Evolutionary conservation across 192 early-diverging fungal genomes (phyloP), one percentile per base, ranked within the genome.

Genomic region (Coemansia pectinata): DNA sequence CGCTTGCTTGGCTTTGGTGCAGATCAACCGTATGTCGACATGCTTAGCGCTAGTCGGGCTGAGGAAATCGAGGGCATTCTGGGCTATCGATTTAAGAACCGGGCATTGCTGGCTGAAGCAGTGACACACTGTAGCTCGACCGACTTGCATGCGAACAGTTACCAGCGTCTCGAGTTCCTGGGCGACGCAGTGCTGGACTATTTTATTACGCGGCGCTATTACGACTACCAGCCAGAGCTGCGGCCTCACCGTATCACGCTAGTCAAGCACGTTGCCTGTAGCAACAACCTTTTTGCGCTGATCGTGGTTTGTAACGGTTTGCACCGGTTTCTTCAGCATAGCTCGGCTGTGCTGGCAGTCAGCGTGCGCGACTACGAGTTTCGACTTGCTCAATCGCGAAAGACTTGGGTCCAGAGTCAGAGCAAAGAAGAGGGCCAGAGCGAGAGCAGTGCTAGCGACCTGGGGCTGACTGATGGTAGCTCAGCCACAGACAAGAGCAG

Each of bases 81-180:
- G 45, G 84, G 89, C 3, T 92, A 95, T 68, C 77, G 61, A 31
- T 96, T 96, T 84, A 85, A 88, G 44, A 84, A 92, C 47, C 87
- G 83, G 4, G 44, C 76, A 3, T 65, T 95, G 29, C 74, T 93
- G 42, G 73, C 83, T 4, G 93, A 98, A 65, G 96, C 95, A 0
- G 74, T 98, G 59, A 96, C 96, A 0, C 96, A 98, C 67, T 90
- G 93, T 25, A 93, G 90, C 75, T 67, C 81, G 3, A 83, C 85
- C 15, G 80, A 88, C 39, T 77, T 85, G 1, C 47, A 59, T 5
- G 81, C 86, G 3, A 85, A 87, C 40, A 92, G 91, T 74, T 98
- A 96, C 73, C 92, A 98, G 78, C 88, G 96, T 9, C 85, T 98
- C 10, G 96, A 98, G 81, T 96, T 91, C 67, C 69, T 96, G 44